Evolutionary conservation across 176 grass and related monocot species (phyloP).

Genomic region (Tillandsia leiboldiana): DNA sequence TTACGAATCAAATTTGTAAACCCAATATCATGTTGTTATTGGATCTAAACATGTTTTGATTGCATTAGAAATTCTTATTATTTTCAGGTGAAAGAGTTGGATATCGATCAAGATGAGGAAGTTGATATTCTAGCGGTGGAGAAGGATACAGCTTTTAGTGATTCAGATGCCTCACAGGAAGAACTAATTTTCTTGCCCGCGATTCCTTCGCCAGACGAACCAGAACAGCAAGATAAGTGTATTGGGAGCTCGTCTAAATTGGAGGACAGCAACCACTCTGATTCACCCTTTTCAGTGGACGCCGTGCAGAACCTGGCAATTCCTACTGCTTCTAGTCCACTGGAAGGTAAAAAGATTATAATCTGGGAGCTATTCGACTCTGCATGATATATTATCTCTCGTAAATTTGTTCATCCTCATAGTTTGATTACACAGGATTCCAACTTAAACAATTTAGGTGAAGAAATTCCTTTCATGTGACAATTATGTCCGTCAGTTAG

Average conservation of each 20-base stretch:
- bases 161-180: slow-evolving; percentile 44
- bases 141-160: slow-evolving; percentile 52
- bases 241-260: slow-evolving; percentile 73
- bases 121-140: slow-evolving; percentile 66
- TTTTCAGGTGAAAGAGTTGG: slow-evolving; percentile 63
- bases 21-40: not conserved
- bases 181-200: slow-evolving; percentile 63
- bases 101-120: slow-evolving; percentile 64
- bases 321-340: slow-evolving; percentile 52
- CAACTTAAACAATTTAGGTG: too few relatives aligned
- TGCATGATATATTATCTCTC: not conserved
- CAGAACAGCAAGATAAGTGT: slow-evolving; percentile 80
- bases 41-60: slow-evolving; percentile 17
- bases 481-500: too few relatives aligned
- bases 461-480: too few relatives aligned
- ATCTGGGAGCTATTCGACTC: not conserved
- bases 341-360: slow-evolving; percentile 43
- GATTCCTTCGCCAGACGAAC: slow-evolving; percentile 62
- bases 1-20: not conserved
- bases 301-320: slow-evolving; percentile 37
- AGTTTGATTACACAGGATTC: too few relatives aligned
- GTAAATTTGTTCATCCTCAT: not conserved
- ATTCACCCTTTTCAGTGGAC: slow-evolving; percentile 73
- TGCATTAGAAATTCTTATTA: slow-evolving; percentile 11
- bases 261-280: slow-evolving; percentile 90